These are phyloP conservation scores for Eucalyptus sideroxylon DNA, from an alignment of 345 rosid species.

Conservation along the genomic window DNA sequence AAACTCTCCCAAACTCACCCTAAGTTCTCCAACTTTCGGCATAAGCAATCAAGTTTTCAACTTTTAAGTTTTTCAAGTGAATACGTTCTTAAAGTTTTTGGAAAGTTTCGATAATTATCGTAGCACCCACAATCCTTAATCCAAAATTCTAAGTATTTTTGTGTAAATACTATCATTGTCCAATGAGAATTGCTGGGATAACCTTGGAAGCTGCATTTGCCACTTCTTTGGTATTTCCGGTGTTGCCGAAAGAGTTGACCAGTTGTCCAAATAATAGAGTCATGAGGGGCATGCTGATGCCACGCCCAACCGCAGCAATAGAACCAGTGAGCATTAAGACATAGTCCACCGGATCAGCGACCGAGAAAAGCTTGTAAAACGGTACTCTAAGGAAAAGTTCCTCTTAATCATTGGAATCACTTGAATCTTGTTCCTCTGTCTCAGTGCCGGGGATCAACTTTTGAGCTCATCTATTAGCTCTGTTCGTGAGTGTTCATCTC, in stretches of 20 bases:
- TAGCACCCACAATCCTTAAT: too few relatives aligned
- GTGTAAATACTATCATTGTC: too few relatives aligned
- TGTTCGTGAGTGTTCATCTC: background rate
- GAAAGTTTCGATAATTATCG: too few relatives aligned
- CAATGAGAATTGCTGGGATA: background rate
- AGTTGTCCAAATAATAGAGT: slow-evolving; percentile 54
- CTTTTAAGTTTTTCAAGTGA: too few relatives aligned
- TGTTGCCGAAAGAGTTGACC: slow-evolving; percentile 33
- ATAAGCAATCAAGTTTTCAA: too few relatives aligned
- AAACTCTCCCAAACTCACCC: background rate
- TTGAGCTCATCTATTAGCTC: background rate
- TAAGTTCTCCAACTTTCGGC: too few relatives aligned
- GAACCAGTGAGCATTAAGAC: slow-evolving; percentile 50
- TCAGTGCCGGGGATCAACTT: background rate
- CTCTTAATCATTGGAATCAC: background rate
- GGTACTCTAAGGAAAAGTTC: slow-evolving; percentile 1
- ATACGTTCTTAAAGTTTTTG: too few relatives aligned
- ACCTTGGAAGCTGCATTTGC: slow-evolving; percentile 32
- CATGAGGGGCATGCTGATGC: slow-evolving; percentile 57
- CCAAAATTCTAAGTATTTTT: too few relatives aligned
- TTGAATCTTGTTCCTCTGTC: background rate
- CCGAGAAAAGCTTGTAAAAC: slow-evolving; percentile 46
- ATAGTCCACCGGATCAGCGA: slow-evolving; percentile 43
- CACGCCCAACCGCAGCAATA: slow-evolving; percentile 43
- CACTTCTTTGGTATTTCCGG: slow-evolving; percentile 11